These are phyloP conservation scores for Calonectria henricotiae DNA, from an alignment of 2,329 filamentous ascomycete species.

Conservation along the genomic window DNA sequence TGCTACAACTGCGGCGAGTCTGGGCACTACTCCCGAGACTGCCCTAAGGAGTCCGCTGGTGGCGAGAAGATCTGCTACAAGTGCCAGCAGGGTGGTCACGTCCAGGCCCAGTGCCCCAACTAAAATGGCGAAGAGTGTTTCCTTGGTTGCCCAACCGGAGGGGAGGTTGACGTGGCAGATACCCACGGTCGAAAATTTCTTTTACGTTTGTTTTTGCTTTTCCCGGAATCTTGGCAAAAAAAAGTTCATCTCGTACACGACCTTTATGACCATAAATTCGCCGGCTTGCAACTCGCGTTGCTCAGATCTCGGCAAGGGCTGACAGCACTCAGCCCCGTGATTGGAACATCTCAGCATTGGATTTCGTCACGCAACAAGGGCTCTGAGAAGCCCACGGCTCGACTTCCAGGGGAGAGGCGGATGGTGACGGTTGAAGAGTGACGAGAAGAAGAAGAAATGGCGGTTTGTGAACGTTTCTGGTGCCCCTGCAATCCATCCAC, in stretches of 20 bases:
- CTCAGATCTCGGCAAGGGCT: constrained; percentile 50
- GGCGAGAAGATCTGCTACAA: constrained; percentile 99
- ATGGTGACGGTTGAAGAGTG: constrained; percentile 53
- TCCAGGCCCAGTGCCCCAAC: constrained; percentile 94
- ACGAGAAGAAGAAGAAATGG: constrained; percentile 49
- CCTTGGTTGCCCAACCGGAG: constrained; percentile 47
- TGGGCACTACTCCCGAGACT: constrained; percentile 95
- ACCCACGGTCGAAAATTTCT: constrained; percentile 59
- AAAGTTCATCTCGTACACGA: constrained; percentile 55
- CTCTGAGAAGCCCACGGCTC: constrained; percentile 50
- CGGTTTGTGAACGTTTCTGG: constrained; percentile 47
- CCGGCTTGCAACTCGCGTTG: constrained; percentile 53
- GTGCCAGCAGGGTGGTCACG: constrained; percentile 87
- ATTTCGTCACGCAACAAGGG: constrained; percentile 53
- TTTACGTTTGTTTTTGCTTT: constrained; percentile 50
- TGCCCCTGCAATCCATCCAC: constrained; percentile 33
- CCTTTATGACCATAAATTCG: constrained; percentile 55
- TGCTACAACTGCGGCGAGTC: constrained; percentile 99
- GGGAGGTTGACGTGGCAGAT: constrained; percentile 62
- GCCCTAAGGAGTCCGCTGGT: constrained; percentile 89
- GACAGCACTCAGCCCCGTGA: constrained; percentile 46
- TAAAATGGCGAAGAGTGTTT: constrained; percentile 58
- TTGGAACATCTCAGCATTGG: constrained; percentile 55
- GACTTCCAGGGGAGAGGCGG: constrained; percentile 50
- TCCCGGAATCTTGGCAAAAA: constrained; percentile 52